Percentiles rank a stretch among this genome's conserved stretches.
Conservation (phyloP, 2,329 filamentous ascomycete species). For the Rugonectria rugulosa region DNA sequence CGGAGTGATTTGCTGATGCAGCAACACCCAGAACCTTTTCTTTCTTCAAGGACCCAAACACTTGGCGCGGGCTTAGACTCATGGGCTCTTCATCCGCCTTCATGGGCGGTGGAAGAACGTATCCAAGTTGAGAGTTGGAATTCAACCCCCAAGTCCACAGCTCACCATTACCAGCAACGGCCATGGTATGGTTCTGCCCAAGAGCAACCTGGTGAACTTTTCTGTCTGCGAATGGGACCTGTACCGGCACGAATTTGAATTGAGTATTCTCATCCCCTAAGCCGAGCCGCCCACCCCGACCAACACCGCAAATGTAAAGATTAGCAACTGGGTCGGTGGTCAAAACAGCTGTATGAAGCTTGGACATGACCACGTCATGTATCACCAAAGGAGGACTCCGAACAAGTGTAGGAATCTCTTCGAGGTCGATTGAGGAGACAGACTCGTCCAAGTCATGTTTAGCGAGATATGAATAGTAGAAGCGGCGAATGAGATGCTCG, state of each 20-base stretch:
- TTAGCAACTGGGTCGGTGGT: conserved; percentile 90
- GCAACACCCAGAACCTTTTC: conserved; percentile 83
- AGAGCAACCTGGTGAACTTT: conserved; percentile 81
- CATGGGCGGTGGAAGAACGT: conserved; percentile 71
- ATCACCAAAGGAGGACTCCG: conserved; percentile 76
- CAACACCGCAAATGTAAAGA: conserved; percentile 91
- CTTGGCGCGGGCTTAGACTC: conserved; percentile 81
- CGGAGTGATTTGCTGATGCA: conserved; percentile 90
- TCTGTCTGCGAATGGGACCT: conserved; percentile 77
- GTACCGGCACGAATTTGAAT: conserved; percentile 85
- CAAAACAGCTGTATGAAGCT: conserved; percentile 87
- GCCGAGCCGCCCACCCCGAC: conserved; percentile 87
- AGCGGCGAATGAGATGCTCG: conserved; percentile 75
- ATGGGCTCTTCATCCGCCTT: conserved; percentile 84
- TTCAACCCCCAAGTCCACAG: conserved; percentile 96
- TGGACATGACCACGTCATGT: conserved; percentile 86
- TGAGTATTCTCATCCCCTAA: conserved; percentile 89
- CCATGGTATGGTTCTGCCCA: conserved; percentile 90
- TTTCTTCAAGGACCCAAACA: conserved; percentile 90
- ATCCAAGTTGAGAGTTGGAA: conserved; percentile 84
- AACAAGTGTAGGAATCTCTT: conserved; percentile 75
- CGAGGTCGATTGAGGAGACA: conserved; percentile 40
- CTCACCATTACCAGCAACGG: conserved; percentile 84
- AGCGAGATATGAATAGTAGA: conserved; percentile 73
- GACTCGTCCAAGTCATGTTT: conserved; percentile 47